Conservation (phyloP, 495 filamentous ascomycete species). For the Trichoderma asperelloides region DNA sequence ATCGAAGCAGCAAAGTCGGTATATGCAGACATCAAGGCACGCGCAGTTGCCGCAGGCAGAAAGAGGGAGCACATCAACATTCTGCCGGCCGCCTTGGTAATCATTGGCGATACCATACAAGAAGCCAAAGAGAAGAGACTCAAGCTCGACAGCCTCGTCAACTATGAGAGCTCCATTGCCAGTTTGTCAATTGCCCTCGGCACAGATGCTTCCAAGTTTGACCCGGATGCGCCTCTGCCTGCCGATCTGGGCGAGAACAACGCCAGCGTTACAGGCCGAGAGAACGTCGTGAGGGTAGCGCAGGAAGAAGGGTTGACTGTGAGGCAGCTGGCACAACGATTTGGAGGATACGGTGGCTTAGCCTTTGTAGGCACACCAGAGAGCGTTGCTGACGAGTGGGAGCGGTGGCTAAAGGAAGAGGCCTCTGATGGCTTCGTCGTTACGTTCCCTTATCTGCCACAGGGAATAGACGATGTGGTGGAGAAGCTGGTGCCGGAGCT, state of each 20-base stretch:
- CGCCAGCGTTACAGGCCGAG: slow-evolving; percentile 42
- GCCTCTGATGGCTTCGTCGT: slow-evolving; percentile 40
- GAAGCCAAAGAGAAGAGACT: slow-evolving; percentile 42
- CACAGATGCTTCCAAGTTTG: slow-evolving; percentile 35
- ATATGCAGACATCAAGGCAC: slow-evolving; percentile 43
- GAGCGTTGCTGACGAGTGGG: slow-evolving; percentile 42
- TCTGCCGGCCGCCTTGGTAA: slow-evolving; percentile 42
- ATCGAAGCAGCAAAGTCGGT: slow-evolving; percentile 40
- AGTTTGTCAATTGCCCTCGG: slow-evolving; percentile 42
- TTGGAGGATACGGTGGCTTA: slow-evolving; percentile 42
- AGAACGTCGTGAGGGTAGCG: slow-evolving; percentile 34
- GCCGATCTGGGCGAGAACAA: slow-evolving; percentile 42
- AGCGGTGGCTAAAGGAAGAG: slow-evolving; percentile 37
- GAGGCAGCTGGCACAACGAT: slow-evolving; percentile 42
- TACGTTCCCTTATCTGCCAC: slow-evolving; percentile 40
- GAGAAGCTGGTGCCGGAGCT: slow-evolving; percentile 41
- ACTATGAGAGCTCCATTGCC: slow-evolving; percentile 49
- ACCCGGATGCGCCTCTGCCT: slow-evolving; percentile 42
- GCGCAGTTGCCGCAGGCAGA: slow-evolving; percentile 35
- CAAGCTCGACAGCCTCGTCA: slow-evolving; percentile 41
- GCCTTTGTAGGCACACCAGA: slow-evolving; percentile 43
- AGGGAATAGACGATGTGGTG: slow-evolving; percentile 43
- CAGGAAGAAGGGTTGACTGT: slow-evolving; percentile 35
- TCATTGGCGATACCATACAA: slow-evolving; percentile 33
- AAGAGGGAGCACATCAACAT: slow-evolving; percentile 40